Base-by-base conservation (phyloP, 768 basidiomycete genomes). In the Phaffia australis region DNA sequence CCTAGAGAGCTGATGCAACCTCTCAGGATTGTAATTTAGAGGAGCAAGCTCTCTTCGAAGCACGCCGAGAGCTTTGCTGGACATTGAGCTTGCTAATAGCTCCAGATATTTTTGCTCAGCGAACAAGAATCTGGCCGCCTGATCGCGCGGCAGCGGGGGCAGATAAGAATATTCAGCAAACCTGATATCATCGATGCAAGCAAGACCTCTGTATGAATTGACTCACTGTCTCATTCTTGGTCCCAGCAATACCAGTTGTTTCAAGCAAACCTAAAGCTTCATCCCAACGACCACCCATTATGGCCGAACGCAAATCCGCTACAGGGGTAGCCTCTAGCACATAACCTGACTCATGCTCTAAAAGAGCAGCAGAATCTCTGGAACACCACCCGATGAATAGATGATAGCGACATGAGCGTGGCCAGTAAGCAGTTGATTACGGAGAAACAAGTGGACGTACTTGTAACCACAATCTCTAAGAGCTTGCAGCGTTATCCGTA, bases 91-190 rank as follows among this genome's bases (percentile, higher is more conserved):
- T 73, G 97, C 94, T 59, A 99, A 80, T 23, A 89, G 80, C 74
- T 99, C 95, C 51, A 98, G 81, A 76, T 95, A 99, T 78, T 95
- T 93, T 82, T 99, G 95, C 77, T 88, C 86, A 68, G 85, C 86
- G 70, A 99, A 88, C 69, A 93, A 79, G 76, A 93, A 95, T 69
- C 80, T 84, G 25, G 87, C 86, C 72, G 87, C 85, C 87, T 94
- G 72, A n/a, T 56, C 35, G 50, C 59, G 49, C 49, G 62, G 50
- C 25, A 11, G 25, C 69, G 42, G 65, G 46, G n/a, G 49, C 42
- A 52, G n/a, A 27, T n/a, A n/a, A 21, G n/a, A 52, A 62, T 62
- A 19, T 29, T 30, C 9, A 14, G 35, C 8, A 42, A 60, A 49
- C 21, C 15, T 56, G 23, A 47, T 25, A 52, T 49, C 23, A 61